A percentile compares a stretch with the other conserved stretches of the same genome.
Evolutionary conservation across 2,329 filamentous ascomycete species (phyloP).

Genomic region (Fusarium sp.): DNA sequence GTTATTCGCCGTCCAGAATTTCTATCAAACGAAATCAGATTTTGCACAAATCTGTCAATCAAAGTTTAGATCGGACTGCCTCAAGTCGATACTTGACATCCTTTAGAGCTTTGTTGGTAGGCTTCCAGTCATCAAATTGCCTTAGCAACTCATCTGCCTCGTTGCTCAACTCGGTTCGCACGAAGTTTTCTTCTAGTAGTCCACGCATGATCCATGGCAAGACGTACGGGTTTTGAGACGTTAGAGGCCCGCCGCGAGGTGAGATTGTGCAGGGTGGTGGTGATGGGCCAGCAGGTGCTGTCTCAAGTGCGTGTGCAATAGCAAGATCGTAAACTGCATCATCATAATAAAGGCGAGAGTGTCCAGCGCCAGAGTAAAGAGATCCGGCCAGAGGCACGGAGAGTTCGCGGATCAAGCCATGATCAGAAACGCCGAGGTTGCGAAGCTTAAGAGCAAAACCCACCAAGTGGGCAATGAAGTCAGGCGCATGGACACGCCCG

Average conservation of each 20-base stretch:
- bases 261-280: slow-evolving; percentile 41
- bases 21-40: background rate
- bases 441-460: slow-evolving; percentile 93
- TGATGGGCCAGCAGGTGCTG: slow-evolving; percentile 63
- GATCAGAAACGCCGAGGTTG: slow-evolving; percentile 91
- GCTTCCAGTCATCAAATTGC: slow-evolving; percentile 95
- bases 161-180: slow-evolving; percentile 79
- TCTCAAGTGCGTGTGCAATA: slow-evolving; percentile 78
- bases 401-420: slow-evolving; percentile 91
- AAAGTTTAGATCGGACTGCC: slow-evolving; percentile 86
- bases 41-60: background rate
- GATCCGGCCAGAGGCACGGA: slow-evolving; percentile 89
- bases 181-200: slow-evolving; percentile 88
- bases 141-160: slow-evolving; percentile 84
- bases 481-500: slow-evolving; percentile 88
- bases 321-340: slow-evolving; percentile 84
- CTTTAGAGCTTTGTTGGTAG: slow-evolving; percentile 87
- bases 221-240: slow-evolving; percentile 83
- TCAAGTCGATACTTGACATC: slow-evolving; percentile 96
- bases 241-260: slow-evolving; percentile 47
- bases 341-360: slow-evolving; percentile 93
- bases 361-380: slow-evolving; percentile 90
- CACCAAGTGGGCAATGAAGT: slow-evolving; percentile 92
- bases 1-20: background rate
- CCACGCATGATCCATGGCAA: slow-evolving; percentile 97